phyloP scores from a whole-genome alignment of 176 grass and related monocot genomes.

The Lolium perenne region DNA sequence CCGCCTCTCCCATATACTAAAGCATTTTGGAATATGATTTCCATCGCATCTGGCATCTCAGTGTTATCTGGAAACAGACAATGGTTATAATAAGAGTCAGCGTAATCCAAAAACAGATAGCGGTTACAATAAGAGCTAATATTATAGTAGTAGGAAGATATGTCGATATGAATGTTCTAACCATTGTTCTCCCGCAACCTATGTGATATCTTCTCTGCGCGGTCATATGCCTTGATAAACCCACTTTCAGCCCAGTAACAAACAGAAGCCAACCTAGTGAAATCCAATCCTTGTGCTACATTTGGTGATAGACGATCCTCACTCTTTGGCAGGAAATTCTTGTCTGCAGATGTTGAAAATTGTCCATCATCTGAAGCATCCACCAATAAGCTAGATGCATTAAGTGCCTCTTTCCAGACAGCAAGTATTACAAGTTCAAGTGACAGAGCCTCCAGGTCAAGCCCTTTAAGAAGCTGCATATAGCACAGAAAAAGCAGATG shows the following conservation, averaged over 20 bases:
- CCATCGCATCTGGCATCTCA: slow-evolving; percentile 78
- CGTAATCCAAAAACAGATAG: slow-evolving; percentile 47
- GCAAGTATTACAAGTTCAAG: slow-evolving; percentile 69
- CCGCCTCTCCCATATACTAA: slow-evolving; percentile 62
- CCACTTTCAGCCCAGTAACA: slow-evolving; percentile 67
- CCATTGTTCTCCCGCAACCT: slow-evolving; percentile 52
- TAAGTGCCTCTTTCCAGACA: slow-evolving; percentile 67
- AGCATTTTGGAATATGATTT: slow-evolving; percentile 77
- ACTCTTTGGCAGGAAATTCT: slow-evolving; percentile 38
- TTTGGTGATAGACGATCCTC: slow-evolving; percentile 17
- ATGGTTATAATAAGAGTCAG: slow-evolving; percentile 27
- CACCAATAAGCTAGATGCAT: slow-evolving; percentile 52
- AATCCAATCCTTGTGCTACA: slow-evolving; percentile 51
- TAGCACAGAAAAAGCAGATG: slow-evolving; percentile 26
- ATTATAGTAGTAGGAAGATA: slow-evolving; percentile 11
- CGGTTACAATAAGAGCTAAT: slow-evolving; percentile 31
- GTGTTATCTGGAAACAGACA: slow-evolving; percentile 52
- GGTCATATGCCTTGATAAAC: slow-evolving; percentile 76
- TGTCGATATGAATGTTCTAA: slow-evolving; percentile 38
- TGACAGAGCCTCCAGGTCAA: slow-evolving; percentile 68
- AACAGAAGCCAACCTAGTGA: slow-evolving; percentile 46
- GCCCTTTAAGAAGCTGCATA: slow-evolving; percentile 54
- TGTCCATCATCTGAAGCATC: slow-evolving; percentile 39
- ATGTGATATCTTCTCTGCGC: slow-evolving; percentile 67
- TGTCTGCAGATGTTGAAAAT: slow-evolving; percentile 3